A percentile compares a stretch with the other conserved stretches of the same genome.
Evolutionary conservation across 768 basidiomycete species (phyloP).

Genomic region (Boletus vermiculosoides): DNA sequence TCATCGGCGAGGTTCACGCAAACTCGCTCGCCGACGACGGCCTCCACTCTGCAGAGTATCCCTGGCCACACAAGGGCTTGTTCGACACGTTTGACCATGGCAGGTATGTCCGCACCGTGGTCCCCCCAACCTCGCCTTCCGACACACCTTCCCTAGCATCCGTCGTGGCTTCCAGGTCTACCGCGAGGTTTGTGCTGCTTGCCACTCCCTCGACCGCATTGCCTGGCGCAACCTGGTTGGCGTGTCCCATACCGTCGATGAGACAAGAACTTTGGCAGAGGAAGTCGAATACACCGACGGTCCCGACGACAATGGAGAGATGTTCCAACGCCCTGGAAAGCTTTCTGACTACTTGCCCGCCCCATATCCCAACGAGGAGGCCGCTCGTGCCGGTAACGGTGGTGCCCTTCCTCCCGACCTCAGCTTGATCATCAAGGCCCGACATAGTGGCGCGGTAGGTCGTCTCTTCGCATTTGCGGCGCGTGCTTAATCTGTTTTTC

Average conservation of each 20-base stretch:
- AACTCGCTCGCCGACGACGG: constrained; percentile 92
- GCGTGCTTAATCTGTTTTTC: constrained; percentile 3
- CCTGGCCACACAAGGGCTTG: constrained; percentile 88
- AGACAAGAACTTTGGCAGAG: constrained; percentile 88
- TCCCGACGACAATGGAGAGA: constrained; percentile 91
- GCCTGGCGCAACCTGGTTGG: constrained; percentile 99
- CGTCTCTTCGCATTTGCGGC: neutral
- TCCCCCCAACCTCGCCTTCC: constrained; percentile 9
- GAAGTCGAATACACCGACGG: constrained; percentile 97
- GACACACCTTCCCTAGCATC: constrained; percentile 53
- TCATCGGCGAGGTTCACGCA: constrained; percentile 90
- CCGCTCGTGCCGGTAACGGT: constrained; percentile 88
- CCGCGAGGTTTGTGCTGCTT: constrained; percentile 98
- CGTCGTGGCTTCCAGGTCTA: constrained; percentile 97
- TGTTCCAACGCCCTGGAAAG: constrained; percentile 99
- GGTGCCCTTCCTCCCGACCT: constrained; percentile 98
- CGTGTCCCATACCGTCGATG: constrained; percentile 93
- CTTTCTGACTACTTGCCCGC: constrained; percentile 94
- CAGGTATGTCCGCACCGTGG: constrained; percentile 55
- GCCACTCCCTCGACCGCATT: constrained; percentile 98
- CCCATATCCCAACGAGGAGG: constrained; percentile 97
- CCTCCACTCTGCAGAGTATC: constrained; percentile 81
- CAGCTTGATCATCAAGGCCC: constrained; percentile 95
- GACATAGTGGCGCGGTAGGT: constrained; percentile 93
- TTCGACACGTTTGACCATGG: constrained; percentile 96